Conservation (phyloP, 2,329 filamentous ascomycete species). For the Neurospora crassa region DNA sequence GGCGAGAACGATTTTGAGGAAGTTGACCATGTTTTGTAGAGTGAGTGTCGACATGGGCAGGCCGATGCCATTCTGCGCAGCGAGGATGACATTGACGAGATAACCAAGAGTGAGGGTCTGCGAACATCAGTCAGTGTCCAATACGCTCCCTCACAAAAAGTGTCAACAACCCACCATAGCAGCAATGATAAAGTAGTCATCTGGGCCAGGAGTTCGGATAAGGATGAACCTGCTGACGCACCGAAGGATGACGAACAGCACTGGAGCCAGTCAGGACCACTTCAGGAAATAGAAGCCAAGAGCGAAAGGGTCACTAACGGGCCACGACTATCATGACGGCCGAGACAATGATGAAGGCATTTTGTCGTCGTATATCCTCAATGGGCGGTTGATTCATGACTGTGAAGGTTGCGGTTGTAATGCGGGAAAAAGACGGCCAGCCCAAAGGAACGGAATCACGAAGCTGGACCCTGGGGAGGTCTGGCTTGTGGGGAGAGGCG, state of each 20-base stretch:
- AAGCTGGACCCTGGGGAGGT: neutral
- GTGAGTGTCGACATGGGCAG: constrained; percentile 14
- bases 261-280: constrained; percentile 3
- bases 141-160: neutral
- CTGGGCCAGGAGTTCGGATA: constrained; percentile 13
- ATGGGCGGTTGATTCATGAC: neutral
- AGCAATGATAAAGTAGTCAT: constrained; percentile 16
- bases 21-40: constrained; percentile 9
- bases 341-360: constrained; percentile 6
- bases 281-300: neutral
- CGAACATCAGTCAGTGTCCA: neutral
- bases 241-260: constrained; percentile 13
- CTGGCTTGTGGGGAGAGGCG: neutral
- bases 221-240: constrained; percentile 15
- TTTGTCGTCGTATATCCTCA: neutral
- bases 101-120: constrained; percentile 16
- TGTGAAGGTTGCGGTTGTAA: neutral
- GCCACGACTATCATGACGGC: constrained; percentile 8
- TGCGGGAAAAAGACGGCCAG: neutral
- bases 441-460: neutral
- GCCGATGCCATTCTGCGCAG: constrained; percentile 8
- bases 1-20: constrained; percentile 21
- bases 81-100: constrained; percentile 11
- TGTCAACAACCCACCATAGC: constrained; percentile 5
- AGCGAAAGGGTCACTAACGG: neutral